Evolutionary conservation across 768 basidiomycete genomes (phyloP).

Genomic region (Suillus subaureus): DNA sequence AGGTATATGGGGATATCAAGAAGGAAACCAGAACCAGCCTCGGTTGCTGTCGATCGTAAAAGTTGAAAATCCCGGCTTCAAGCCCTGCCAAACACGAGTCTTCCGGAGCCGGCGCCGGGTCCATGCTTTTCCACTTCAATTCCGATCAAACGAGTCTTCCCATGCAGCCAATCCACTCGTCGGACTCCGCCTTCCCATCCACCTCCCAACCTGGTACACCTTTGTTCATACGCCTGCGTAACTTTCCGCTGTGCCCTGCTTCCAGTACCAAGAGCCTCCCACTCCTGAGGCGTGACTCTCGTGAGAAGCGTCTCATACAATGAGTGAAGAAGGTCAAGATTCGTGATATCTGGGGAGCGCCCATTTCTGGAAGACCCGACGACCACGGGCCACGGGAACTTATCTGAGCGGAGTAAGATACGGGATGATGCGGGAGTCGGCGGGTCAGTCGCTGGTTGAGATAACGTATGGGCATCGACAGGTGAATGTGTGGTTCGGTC

Average conservation of each 20-base stretch:
- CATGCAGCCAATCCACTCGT: constrained; percentile 65
- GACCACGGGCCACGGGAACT: constrained; percentile 63
- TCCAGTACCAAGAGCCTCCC: constrained; percentile 59
- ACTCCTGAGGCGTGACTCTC: constrained; percentile 65
- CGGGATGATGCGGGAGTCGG: constrained; percentile 46
- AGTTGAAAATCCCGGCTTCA: constrained; percentile 21
- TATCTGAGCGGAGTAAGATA: constrained; percentile 55
- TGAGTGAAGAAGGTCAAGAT: constrained; percentile 63
- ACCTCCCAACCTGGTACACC: constrained; percentile 63
- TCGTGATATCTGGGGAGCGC: constrained; percentile 47
- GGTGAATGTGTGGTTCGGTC: constrained; percentile 55
- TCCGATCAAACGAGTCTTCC: constrained; percentile 60
- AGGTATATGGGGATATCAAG: background rate
- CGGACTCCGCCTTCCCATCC: constrained; percentile 73
- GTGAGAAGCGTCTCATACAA: constrained; percentile 56
- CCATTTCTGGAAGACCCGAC: constrained; percentile 35
- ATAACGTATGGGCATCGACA: constrained; percentile 56
- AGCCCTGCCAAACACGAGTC: constrained; percentile 49
- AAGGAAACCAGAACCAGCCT: background rate
- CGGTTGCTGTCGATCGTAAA: background rate
- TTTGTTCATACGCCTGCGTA: constrained; percentile 60
- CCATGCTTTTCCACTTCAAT: constrained; percentile 57
- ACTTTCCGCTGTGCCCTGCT: constrained; percentile 60
- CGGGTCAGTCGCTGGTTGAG: constrained; percentile 68
- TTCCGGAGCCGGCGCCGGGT: constrained; percentile 43